These are phyloP conservation scores for Beta lomatogona DNA, from an alignment of 179 eudicot genomes.

Conservation along the genomic window DNA sequence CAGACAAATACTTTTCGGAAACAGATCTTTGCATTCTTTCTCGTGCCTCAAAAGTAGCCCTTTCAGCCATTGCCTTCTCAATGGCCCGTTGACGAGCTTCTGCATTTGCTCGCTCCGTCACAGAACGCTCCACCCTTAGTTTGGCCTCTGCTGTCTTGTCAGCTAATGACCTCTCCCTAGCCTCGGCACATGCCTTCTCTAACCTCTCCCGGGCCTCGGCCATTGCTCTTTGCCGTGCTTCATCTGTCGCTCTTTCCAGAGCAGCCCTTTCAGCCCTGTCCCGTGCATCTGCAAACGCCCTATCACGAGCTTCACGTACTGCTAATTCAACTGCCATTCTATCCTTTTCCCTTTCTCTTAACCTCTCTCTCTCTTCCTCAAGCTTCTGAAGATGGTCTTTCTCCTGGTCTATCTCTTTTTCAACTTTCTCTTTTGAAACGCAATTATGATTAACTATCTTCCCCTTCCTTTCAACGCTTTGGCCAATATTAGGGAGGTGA, in stretches of 20 bases:
- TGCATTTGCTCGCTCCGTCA: slow-evolving; percentile 81
- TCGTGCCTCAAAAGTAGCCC: slow-evolving; percentile 48
- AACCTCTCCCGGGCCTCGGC: slow-evolving; percentile 79
- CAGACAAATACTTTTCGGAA: slow-evolving; percentile 50
- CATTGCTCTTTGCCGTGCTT: slow-evolving; percentile 82
- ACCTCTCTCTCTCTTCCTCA: slow-evolving; percentile 65
- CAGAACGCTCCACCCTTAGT: slow-evolving; percentile 84
- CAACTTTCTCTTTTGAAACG: slow-evolving; percentile 23
- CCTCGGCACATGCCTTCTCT: slow-evolving; percentile 64
- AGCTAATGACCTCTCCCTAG: slow-evolving; percentile 52
- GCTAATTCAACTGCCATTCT: slow-evolving; percentile 64
- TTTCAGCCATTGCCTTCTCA: slow-evolving; percentile 81
- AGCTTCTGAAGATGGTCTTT: slow-evolving; percentile 37
- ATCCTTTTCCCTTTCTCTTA: slow-evolving; percentile 84
- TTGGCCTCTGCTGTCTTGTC: slow-evolving; percentile 71
- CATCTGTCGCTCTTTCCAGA: slow-evolving; percentile 83
- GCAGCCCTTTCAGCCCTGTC: slow-evolving; percentile 86
- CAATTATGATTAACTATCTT: slow-evolving; percentile 16
- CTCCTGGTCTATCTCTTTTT: slow-evolving; percentile 36
- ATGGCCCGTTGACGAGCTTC: slow-evolving; percentile 96
- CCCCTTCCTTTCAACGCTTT: slow-evolving; percentile 30
- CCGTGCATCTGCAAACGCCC: slow-evolving; percentile 60
- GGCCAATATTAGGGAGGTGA: slow-evolving; percentile 22
- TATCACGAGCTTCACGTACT: slow-evolving; percentile 61
- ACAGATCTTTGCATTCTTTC: slow-evolving; percentile 51